Evolutionary conservation across 2,329 filamentous ascomycete species (phyloP), one percentile per base, ranked within the genome.

Genomic region (Sclerotinia subarctica): DNA sequence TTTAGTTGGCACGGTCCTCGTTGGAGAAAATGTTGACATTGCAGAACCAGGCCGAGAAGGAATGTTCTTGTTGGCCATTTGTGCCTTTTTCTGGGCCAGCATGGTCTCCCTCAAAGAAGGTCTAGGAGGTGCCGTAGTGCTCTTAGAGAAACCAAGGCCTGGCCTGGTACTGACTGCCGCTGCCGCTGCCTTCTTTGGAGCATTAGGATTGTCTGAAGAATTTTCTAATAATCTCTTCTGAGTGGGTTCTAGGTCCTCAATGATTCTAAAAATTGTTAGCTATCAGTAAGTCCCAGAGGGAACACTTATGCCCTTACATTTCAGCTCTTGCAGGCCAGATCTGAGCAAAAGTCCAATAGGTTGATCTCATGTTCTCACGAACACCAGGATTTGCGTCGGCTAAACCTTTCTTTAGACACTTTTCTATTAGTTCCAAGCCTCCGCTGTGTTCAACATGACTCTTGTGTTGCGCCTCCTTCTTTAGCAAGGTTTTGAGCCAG

Each of bases 301-400:
- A 35, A 42, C 32, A 10, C 8, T 49, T 24, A 15, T 38, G 13
- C 35, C 83, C 88, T 82, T 82, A 92, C 85, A 81, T 82, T 75
- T 94, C 90, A 51, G 93, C 93, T 76, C 85, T 88, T 26, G 88
- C 84, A 2, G 91, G 90, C 92, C 93, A 98, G 24, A 92, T 84
- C 46, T 82, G 82, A 69, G 88, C 87, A 77, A 94, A 97, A 0
- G 83, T 82, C 95, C 95, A 99, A 78, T 92, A 99, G 0, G 93
- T 92, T 49, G 87, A 85, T 73, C 95, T 88, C 84, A 91, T 94
- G 71, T 88, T 89, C 78, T 97, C 93, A 74, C 95, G 88, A 57
- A 98, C 94, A 42, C 90, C 91, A 10, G 94, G 93, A 75, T 98
- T 97, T 17, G 94, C 84, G 81, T 99, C 95, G 29, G 84, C 84